A percentile compares a stretch with the other conserved stretches of the same genome.
phyloP scores from a whole-genome alignment of 2,329 filamentous ascomycete species.

The Chaetomium globosum region DNA sequence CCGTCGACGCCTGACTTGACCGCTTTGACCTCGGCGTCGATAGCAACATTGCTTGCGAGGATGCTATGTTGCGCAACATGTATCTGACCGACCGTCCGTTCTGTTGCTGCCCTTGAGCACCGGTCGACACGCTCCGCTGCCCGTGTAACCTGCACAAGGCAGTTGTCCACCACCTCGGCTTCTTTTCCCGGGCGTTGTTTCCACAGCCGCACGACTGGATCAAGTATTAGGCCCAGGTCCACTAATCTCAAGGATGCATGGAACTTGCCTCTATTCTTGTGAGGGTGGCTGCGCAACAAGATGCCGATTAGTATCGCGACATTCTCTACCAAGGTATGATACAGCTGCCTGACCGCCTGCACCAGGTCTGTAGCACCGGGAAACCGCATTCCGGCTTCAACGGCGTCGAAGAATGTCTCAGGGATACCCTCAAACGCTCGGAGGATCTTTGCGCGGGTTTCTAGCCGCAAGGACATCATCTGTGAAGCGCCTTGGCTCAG shows the following conservation, averaged over 20 bases:
- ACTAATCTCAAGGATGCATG: neutral
- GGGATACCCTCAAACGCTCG: slow-evolving; percentile 12
- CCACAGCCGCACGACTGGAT: slow-evolving; percentile 5
- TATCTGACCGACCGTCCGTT: slow-evolving; percentile 7
- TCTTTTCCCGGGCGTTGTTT: slow-evolving; percentile 9
- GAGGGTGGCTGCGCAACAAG: slow-evolving; percentile 11
- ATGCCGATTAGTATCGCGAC: slow-evolving; percentile 1
- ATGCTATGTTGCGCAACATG: neutral
- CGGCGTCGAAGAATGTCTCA: slow-evolving; percentile 3
- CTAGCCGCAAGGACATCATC: slow-evolving; percentile 11
- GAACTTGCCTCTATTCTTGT: slow-evolving; percentile 8
- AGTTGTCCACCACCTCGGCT: slow-evolving; percentile 1
- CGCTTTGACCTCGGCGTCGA: neutral
- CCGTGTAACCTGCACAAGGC: slow-evolving; percentile 1
- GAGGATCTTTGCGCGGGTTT: slow-evolving; percentile 13
- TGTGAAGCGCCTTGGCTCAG: neutral
- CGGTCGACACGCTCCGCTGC: slow-evolving; percentile 1
- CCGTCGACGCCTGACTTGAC: neutral
- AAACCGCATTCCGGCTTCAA: slow-evolving; percentile 8
- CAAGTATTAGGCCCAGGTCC: neutral
- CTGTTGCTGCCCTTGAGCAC: slow-evolving; percentile 4
- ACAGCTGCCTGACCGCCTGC: neutral
- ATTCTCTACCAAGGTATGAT: slow-evolving; percentile 5
- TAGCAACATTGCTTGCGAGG: neutral
- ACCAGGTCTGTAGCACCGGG: neutral